Base-by-base conservation (phyloP, 2,329 filamentous ascomycete genomes). In the Stylonectria norvegica region DNA sequence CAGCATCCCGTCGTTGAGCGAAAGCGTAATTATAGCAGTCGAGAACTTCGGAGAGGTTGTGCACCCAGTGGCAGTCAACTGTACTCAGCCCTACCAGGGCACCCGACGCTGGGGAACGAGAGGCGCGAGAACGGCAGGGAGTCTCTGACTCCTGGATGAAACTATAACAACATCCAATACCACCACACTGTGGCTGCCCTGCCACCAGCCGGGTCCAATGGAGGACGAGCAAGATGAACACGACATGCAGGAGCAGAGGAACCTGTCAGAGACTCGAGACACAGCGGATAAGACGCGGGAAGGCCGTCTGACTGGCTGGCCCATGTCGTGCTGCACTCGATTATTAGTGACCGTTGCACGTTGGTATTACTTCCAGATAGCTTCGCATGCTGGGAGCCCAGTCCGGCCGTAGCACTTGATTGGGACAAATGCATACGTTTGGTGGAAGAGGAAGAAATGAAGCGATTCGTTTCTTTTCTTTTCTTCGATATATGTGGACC, bases 51-150 rank as follows among this genome's bases (percentile, higher is more conserved):
- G n/a, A n/a, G n/a, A n/a, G n/a, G n/a, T n/a, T n/a, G n/a, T n/a
- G n/a, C n/a, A n/a, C n/a, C n/a, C n/a, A n/a, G n/a, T n/a, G n/a
- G n/a, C n/a, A n/a, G n/a, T n/a, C n/a, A n/a, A n/a, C n/a, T n/a
- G 39, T 49, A 49, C 49, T 56, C 53, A 56, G 53, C 53, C 53
- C 53, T 56, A 56, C 53, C 47, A 39, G 41, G 33, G 36, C 36
- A 22, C 33, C 9, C 25, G 6, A 20, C 28, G 30, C 23, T 37
- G 34, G 32, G 38, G 47, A 29, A 38, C 16, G 20, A 38, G 42
- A n/a, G n/a, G n/a, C n/a, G n/a, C n/a, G n/a, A n/a, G n/a, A n/a
- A n/a, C n/a, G n/a, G n/a, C n/a, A n/a, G n/a, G n/a, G n/a, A n/a
- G n/a, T n/a, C n/a, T n/a, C n/a, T n/a, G n/a, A n/a, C n/a, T n/a